phyloP scores from a whole-genome alignment of 176 grass and related monocot genomes.

The Tuctoria greenei region DNA sequence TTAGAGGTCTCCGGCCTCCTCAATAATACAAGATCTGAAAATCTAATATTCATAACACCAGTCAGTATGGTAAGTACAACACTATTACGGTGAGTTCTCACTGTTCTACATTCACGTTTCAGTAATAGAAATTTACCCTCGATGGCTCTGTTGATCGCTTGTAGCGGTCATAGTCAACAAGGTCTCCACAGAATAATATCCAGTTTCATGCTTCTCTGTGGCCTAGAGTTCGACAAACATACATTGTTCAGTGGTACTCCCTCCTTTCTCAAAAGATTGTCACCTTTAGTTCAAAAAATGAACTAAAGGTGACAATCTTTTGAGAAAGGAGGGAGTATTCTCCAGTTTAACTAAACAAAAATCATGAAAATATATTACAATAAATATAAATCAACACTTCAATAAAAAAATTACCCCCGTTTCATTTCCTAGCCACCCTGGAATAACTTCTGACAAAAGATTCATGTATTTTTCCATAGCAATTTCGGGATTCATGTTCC shows the following conservation, averaged over 20 bases:
- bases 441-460: constrained; percentile 68
- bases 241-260: constrained; percentile 28
- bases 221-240: constrained; percentile 38
- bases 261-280: no score
- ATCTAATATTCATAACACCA: no score
- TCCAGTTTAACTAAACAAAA: constrained; percentile 21
- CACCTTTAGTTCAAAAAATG: no score
- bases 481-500: constrained; percentile 73
- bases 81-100: constrained; percentile 19
- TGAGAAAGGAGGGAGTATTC: no score
- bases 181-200: background rate
- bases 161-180: constrained; percentile 24
- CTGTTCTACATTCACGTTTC: constrained; percentile 20
- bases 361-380: constrained; percentile 14
- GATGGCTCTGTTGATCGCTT: constrained; percentile 22
- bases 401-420: constrained; percentile 30
- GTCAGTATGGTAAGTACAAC: constrained; percentile 21
- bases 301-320: no score
- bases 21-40: no score
- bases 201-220: constrained; percentile 24
- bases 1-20: no score
- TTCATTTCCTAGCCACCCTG: constrained; percentile 52
- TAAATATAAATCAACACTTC: constrained; percentile 24
- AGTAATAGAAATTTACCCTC: constrained; percentile 39
- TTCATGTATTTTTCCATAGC: constrained; percentile 80